phyloP scores from a whole-genome alignment of 805 yeast species.

The Kuraishia cidri region DNA sequence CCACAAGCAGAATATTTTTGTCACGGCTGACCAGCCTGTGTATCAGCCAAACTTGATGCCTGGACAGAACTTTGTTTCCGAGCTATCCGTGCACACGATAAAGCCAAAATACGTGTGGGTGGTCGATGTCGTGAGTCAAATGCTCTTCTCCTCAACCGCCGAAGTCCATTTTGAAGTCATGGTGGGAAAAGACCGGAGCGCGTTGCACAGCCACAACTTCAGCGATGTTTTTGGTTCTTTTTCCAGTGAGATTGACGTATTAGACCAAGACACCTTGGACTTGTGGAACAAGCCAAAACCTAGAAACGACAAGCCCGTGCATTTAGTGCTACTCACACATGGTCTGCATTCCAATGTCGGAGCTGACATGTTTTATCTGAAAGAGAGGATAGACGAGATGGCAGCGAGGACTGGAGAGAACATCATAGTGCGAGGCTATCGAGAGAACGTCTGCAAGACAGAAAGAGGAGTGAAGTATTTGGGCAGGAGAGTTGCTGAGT shows the following conservation, averaged over 20 bases:
- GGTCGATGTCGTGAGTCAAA: conserved; percentile 74
- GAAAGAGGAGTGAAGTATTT: conserved; percentile 80
- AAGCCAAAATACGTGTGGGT: conserved; percentile 61
- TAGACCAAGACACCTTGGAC: conserved; percentile 50
- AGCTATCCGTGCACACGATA: conserved; percentile 56
- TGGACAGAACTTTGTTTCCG: conserved; percentile 52
- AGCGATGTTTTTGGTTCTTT: conserved; percentile 12
- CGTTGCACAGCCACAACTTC: conserved; percentile 15
- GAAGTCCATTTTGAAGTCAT: conserved; percentile 59
- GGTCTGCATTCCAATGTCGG: conserved; percentile 88
- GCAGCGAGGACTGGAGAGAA: conserved; percentile 43
- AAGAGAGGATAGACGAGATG: conserved; percentile 61
- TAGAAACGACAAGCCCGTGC: conserved; percentile 47
- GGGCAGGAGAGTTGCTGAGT: conserved; percentile 77
- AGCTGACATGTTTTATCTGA: conserved; percentile 83
- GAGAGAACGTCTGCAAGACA: conserved; percentile 80
- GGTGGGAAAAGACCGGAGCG: conserved; percentile 36
- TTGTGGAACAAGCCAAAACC: conserved; percentile 68
- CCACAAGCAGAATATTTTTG: conserved; percentile 40
- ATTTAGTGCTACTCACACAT: conserved; percentile 80
- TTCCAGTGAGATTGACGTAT: conserved; percentile 31
- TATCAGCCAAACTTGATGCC: conserved; percentile 68
- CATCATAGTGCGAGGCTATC: conserved; percentile 73
- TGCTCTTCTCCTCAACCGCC: conserved; percentile 62
- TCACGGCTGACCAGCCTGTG: conserved; percentile 71